A percentile compares a stretch with the other conserved stretches of the same genome.
Evolutionary conservation across 106 monocot species (phyloP).

Genomic region (Apostasia shenzhenica): DNA sequence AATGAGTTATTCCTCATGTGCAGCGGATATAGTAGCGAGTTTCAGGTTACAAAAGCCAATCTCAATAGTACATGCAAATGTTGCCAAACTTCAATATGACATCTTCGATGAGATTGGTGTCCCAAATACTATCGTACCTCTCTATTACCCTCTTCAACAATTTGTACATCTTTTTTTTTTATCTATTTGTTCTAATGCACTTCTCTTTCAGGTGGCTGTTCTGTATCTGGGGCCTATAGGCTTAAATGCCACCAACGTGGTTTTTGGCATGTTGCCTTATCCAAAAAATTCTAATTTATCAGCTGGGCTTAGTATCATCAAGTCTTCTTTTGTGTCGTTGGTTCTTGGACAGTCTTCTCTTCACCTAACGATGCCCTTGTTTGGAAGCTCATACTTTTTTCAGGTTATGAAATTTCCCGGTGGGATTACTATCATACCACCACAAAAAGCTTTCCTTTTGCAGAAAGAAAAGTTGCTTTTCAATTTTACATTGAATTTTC

Average conservation of each 20-base stretch:
- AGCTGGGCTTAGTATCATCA: conserved; percentile 61
- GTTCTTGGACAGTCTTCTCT: conserved; percentile 49
- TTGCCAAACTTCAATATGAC: conserved; percentile 63
- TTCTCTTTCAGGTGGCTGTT: conserved; percentile 42
- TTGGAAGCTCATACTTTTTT: conserved; percentile 79
- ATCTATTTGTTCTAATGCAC: conserved; percentile 7
- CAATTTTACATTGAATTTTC: conserved; percentile 84
- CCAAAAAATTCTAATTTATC: conserved; percentile 56
- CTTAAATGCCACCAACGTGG: conserved; percentile 77
- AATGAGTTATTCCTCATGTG: not conserved
- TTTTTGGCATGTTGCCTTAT: conserved; percentile 81
- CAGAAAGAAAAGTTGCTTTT: conserved; percentile 66
- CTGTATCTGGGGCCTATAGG: conserved; percentile 37
- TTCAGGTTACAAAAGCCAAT: conserved; percentile 67
- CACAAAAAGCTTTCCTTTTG: conserved; percentile 74
- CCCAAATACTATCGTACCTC: conserved; percentile 56
- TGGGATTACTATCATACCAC: conserved; percentile 83
- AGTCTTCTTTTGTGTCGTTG: conserved; percentile 57
- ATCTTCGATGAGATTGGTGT: conserved; percentile 87
- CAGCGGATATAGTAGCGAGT: conserved; percentile 84
- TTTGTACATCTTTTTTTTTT: not conserved
- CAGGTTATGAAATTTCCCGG: conserved; percentile 81
- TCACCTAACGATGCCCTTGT: conserved; percentile 60
- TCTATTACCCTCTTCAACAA: conserved; percentile 2
- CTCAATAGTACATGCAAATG: conserved; percentile 35